Conservation (phyloP, 768 basidiomycete genomes). For the Filobasidium floriforme region DNA sequence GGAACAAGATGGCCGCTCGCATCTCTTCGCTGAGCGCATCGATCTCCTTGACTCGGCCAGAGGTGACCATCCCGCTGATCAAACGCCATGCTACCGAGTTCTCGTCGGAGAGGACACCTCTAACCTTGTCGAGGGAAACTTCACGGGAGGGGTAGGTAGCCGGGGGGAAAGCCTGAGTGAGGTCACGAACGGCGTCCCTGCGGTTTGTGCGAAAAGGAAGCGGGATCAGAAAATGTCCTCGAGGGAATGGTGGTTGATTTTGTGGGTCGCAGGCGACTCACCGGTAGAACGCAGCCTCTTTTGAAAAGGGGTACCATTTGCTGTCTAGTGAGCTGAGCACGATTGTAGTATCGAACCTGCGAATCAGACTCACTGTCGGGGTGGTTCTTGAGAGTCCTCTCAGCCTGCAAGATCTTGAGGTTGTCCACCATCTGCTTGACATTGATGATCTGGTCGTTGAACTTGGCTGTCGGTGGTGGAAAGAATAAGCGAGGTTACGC, state of each 20-base stretch:
- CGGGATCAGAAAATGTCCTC: neutral
- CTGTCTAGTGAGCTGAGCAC: neutral
- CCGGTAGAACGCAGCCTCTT: conserved; percentile 8
- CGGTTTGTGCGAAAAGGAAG: neutral
- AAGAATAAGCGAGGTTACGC: too few species aligned
- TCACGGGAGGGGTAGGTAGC: neutral
- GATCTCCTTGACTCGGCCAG: conserved; percentile 30
- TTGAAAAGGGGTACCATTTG: neutral
- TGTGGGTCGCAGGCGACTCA: neutral
- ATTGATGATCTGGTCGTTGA: neutral
- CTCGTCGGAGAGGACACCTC: conserved; percentile 17
- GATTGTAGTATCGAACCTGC: neutral
- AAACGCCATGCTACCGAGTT: conserved; percentile 38
- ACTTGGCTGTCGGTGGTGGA: neutral
- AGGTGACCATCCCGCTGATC: conserved; percentile 29
- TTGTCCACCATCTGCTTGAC: neutral
- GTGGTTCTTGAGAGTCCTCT: conserved; percentile 3
- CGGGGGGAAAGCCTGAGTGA: conserved; percentile 3
- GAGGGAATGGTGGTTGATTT: neutral
- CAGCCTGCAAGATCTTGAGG: neutral
- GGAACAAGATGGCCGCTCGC: conserved; percentile 29
- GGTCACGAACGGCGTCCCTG: conserved; percentile 5
- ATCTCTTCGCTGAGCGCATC: conserved; percentile 25
- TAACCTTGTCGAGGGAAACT: neutral
- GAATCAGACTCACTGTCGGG: conserved; percentile 1